Conservation (phyloP, 768 basidiomycete species). For the Dacryopinax spathularia region DNA sequence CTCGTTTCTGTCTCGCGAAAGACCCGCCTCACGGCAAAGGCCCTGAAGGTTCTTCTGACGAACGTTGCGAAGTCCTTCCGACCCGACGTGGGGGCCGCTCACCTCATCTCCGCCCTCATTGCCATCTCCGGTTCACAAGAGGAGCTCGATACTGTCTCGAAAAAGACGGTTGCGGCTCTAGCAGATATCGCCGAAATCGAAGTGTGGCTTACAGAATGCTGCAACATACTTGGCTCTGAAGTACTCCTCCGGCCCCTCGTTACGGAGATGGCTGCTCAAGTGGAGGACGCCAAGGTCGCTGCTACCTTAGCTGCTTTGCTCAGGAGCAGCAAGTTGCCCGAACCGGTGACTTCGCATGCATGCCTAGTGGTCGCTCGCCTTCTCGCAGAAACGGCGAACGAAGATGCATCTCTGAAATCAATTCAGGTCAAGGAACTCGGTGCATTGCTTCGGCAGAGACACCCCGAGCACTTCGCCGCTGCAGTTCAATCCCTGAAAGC, state of each 20-base stretch:
- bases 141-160: conserved; percentile 34
- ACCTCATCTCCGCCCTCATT: conserved; percentile 51
- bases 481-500: background rate
- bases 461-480: background rate
- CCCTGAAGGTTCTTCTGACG: conserved; percentile 43
- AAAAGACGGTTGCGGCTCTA: conserved; percentile 19
- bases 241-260: conserved; percentile 31
- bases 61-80: conserved; percentile 34
- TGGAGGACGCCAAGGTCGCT: background rate
- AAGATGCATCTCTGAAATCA: background rate
- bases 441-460: background rate
- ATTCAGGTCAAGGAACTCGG: background rate
- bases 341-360: background rate
- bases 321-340: background rate
- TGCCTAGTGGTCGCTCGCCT: background rate
- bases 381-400: background rate
- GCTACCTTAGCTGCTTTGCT: background rate
- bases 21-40: conserved; percentile 41
- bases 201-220: conserved; percentile 30
- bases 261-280: conserved; percentile 6
- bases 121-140: conserved; percentile 53
- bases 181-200: conserved; percentile 34
- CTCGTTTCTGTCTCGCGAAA: conserved; percentile 56
- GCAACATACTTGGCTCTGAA: conserved; percentile 39
- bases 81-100: conserved; percentile 39